Conservation (phyloP, 2,329 filamentous ascomycete genomes). For the Pezicula carpinea region DNA sequence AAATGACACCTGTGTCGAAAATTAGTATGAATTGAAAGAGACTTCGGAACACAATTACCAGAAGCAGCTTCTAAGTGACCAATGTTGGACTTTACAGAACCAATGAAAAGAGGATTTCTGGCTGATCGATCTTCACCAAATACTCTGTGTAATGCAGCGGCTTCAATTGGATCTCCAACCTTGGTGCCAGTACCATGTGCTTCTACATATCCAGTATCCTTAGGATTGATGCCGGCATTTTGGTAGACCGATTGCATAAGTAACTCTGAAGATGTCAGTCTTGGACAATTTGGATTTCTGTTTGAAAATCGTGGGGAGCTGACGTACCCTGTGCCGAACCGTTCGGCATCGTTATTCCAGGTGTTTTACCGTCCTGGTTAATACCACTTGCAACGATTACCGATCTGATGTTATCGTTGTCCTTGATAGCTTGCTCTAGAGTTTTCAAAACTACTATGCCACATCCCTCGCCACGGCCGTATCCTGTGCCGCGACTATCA, state of each 20-base stretch:
- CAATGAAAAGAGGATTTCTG: slow-evolving; percentile 18
- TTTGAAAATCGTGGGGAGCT: background rate
- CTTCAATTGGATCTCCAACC: slow-evolving; percentile 20
- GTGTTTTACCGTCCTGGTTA: slow-evolving; percentile 56
- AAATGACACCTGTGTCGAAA: slow-evolving; percentile 15
- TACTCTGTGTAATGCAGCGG: slow-evolving; percentile 18
- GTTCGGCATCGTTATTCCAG: slow-evolving; percentile 51
- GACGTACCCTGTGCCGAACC: slow-evolving; percentile 33
- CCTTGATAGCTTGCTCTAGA: slow-evolving; percentile 49
- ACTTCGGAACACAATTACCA: slow-evolving; percentile 8
- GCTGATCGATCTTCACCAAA: slow-evolving; percentile 21
- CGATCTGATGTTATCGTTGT: slow-evolving; percentile 52
- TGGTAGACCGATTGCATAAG: slow-evolving; percentile 19
- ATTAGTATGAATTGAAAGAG: background rate
- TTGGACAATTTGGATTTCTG: background rate
- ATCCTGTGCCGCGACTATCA: slow-evolving; percentile 55
- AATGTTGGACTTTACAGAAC: slow-evolving; percentile 24
- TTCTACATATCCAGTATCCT: slow-evolving; percentile 15
- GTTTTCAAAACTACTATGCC: slow-evolving; percentile 55
- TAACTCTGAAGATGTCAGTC: slow-evolving; percentile 15
- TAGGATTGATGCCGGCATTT: slow-evolving; percentile 8
- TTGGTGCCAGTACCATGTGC: slow-evolving; percentile 17
- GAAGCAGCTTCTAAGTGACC: slow-evolving; percentile 24
- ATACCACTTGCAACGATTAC: slow-evolving; percentile 48
- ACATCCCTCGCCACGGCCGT: slow-evolving; percentile 58